Conservation (phyloP, 2,329 filamentous ascomycete species). For the Xylariaceae sp. region DNA sequence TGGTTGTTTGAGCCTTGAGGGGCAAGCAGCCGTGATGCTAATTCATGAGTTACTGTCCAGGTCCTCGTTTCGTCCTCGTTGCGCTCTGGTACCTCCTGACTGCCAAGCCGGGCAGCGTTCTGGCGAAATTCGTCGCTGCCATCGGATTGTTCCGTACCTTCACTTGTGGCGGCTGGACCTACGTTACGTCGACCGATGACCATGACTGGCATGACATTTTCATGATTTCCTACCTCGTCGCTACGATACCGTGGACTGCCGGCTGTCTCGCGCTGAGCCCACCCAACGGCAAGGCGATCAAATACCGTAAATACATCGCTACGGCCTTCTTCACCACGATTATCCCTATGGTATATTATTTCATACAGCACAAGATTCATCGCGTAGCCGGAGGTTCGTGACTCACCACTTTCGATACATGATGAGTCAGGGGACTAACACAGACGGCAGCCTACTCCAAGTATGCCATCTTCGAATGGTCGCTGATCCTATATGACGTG, state of each 20-base stretch:
- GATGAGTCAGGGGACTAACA: slow-evolving; percentile 11
- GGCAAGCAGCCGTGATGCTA: slow-evolving; percentile 9
- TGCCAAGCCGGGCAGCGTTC: slow-evolving; percentile 63
- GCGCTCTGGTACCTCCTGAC: slow-evolving; percentile 90
- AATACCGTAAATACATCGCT: slow-evolving; percentile 82
- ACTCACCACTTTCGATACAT: not conserved
- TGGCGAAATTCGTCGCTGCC: slow-evolving; percentile 75
- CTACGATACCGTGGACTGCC: slow-evolving; percentile 89
- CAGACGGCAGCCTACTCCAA: slow-evolving; percentile 76
- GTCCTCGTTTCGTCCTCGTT: slow-evolving; percentile 85
- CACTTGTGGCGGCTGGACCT: slow-evolving; percentile 96
- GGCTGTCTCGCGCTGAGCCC: slow-evolving; percentile 87
- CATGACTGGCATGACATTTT: slow-evolving; percentile 99
- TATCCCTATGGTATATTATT: slow-evolving; percentile 88
- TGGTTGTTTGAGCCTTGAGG: not conserved
- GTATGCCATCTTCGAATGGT: slow-evolving; percentile 98
- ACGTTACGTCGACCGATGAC: slow-evolving; percentile 95
- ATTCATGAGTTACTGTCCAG: slow-evolving; percentile 38
- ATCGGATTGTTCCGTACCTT: slow-evolving; percentile 83
- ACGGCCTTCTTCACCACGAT: slow-evolving; percentile 84
- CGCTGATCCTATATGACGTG: slow-evolving; percentile 89
- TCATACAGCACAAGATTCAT: slow-evolving; percentile 98
- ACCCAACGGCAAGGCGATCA: slow-evolving; percentile 73
- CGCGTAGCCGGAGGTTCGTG: slow-evolving; percentile 80
- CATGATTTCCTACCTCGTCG: slow-evolving; percentile 96